Conservation (phyloP, 1,284 basidiomycete species). For the Exobasidium cylindrosporum region DNA sequence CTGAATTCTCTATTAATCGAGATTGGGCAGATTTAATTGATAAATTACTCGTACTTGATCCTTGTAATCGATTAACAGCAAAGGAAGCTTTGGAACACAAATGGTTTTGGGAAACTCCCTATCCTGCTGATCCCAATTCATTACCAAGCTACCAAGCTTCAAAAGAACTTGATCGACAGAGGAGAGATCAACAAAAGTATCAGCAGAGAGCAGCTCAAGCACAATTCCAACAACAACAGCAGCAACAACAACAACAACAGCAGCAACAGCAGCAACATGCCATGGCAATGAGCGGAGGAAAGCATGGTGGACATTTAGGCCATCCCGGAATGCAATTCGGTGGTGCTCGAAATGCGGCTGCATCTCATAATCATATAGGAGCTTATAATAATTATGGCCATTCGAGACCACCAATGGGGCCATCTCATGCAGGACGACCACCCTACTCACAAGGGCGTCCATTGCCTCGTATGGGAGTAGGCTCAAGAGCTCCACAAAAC, state of each 20-base stretch:
- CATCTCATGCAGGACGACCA: neutral
- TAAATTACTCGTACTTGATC: constrained; percentile 46
- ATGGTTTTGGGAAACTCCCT: constrained; percentile 52
- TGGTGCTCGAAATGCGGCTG: neutral
- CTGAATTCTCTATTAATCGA: neutral
- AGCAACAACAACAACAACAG: constrained; percentile 9
- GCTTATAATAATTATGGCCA: neutral
- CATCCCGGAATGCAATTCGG: neutral
- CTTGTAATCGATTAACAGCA: constrained; percentile 45
- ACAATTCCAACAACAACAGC: constrained; percentile 8
- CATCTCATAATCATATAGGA: neutral
- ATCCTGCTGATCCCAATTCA: constrained; percentile 38
- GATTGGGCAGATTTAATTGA: constrained; percentile 47
- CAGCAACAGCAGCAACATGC: constrained; percentile 10
- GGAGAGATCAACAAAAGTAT: constrained; percentile 13
- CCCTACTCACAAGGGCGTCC: neutral
- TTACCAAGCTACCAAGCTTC: constrained; percentile 51
- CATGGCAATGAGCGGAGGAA: neutral
- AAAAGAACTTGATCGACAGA: constrained; percentile 47
- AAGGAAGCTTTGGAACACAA: constrained; percentile 46
- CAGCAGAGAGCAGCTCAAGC: constrained; percentile 1
- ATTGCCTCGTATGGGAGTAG: neutral
- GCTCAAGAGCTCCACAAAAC: too few relatives aligned
- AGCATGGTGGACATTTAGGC: neutral
- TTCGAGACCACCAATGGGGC: neutral